Evolutionary conservation across 176 grass and related monocot genomes (phyloP), one percentile per base, ranked within the genome.

Genomic region (Ensete glaucum): DNA sequence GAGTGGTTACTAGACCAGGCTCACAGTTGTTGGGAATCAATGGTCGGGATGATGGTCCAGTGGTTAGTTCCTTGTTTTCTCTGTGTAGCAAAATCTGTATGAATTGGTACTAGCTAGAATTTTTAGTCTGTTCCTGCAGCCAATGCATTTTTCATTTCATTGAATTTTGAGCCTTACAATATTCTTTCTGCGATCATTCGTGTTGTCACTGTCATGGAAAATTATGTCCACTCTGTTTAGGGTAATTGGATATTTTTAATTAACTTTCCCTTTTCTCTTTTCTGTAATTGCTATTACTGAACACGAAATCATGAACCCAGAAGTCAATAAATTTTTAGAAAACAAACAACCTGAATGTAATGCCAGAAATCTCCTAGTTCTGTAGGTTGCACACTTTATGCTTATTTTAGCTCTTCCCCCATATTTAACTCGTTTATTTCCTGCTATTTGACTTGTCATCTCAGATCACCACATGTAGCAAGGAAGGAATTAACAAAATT

Each of bases 31-130:
- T 99, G 75, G 95, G 95, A 72, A 82, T 86, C 72, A 99, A 91
- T 85, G 95, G 95, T 60, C 81, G 95, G 73, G 95, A 99, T 89
- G 95, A 99, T 89, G 95, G 95, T 17, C 90, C 88, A 67, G 78
- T 91, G 90, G 95, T 99, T 75, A 94, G 86, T 87, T 81, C 55
- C 71, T 79, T 90, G 49, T 70, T 78, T 75, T 51, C 83, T 72
- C 62, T 21, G 34, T 69, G 26, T 57, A 64, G 14, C 9, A 72
- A 80, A 22, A 19, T 59, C 24, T 48, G 19, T 34, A 24, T 59
- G 3, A 21, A 66, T 62, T 50, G 10, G 22, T 52, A 52, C 12
- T n/a, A 50, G 2, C 29, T 10, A 51, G 51, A 16, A 14, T 69
- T 69, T 5, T 50, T 69, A 20, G 1, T n/a, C 51, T 50, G 67